Base-by-base conservation (phyloP, 345 rosid species). In the Arabis hirsuta region DNA sequence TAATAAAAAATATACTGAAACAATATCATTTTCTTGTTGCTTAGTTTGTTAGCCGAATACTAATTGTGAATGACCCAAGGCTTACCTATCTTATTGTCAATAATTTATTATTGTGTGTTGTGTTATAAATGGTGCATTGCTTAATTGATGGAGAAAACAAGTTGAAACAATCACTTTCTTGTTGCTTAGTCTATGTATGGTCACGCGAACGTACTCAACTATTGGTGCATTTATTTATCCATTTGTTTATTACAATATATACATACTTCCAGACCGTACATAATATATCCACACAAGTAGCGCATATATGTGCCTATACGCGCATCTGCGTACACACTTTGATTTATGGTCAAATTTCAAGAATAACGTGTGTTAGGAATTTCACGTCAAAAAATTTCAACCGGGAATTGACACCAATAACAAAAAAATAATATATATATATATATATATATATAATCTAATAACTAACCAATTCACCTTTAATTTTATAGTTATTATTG, bases 141-240 rank as follows among this genome's bases (percentile, higher is more conserved):
- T 48, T 65, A 39, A 42, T 50, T 29, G 60, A 54, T 66, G 54
- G 72, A 58, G 65, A 32, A 65, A 65, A 57, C 44, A 73, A 20
- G 13, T 57, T 47, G 45, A 65, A 73, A 57, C 32, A 65, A 45
- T 72, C 55, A 72, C 50, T 72, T 72, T 54, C 62, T 52, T 52
- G 27, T 46, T 56, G 58, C 24, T 38, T 47, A 27, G 43, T 64
- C 36, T 16, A 39, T 51, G 9, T 14, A 61, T 51, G 43, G 31
- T 6, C 59, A 72, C 43, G 26, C 45, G 55, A 42, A 11, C 50
- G 27, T 62, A 19, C 67, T 62, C 16, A 9, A 14, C 16, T 62
- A 53, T 7, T 43, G 46, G 53, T 51, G 42, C 68, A 51, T 60
- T 27, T 60, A 39, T 24, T 6, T 4, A 24, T 10, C 7, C 36